Percentiles rank a stretch among this genome's conserved stretches.
Evolutionary conservation across 148 eudicot species (phyloP).

Genomic region (Nepenthes mirabilis): DNA sequence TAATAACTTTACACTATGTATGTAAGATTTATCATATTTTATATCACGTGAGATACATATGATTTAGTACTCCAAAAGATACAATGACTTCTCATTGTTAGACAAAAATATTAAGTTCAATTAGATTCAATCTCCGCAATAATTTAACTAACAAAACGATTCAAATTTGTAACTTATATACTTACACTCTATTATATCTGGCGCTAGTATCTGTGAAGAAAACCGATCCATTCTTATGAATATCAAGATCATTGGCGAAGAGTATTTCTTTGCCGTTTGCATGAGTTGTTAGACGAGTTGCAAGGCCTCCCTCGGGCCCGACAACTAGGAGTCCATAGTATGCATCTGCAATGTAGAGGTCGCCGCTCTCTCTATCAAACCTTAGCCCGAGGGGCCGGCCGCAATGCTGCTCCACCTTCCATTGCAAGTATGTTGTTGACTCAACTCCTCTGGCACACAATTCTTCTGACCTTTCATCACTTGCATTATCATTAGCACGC

Average conservation of each 20-base stretch:
- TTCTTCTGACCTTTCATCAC: slow-evolving; percentile 49
- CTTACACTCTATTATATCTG: slow-evolving; percentile 82
- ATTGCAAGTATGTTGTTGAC: slow-evolving; percentile 74
- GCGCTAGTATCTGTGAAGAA: slow-evolving; percentile 93
- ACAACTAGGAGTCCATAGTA: slow-evolving; percentile 72
- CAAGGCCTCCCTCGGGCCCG: slow-evolving; percentile 76
- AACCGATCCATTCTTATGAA: slow-evolving; percentile 80
- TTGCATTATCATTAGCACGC: too few relatives aligned
- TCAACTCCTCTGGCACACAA: slow-evolving; percentile 53
- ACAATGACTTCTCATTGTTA: too few relatives aligned
- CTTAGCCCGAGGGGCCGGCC: slow-evolving; percentile 87
- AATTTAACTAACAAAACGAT: background rate
- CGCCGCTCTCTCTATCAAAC: slow-evolving; percentile 44
- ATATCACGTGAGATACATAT: too few relatives aligned
- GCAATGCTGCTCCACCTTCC: slow-evolving; percentile 49
- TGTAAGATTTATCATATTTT: too few relatives aligned
- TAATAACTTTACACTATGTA: too few relatives aligned
- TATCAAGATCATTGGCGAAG: slow-evolving; percentile 88
- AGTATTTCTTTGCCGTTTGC: slow-evolving; percentile 56
- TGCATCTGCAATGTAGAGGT: slow-evolving; percentile 83
- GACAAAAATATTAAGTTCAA: too few relatives aligned
- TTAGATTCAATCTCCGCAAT: too few relatives aligned
- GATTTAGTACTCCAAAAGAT: too few relatives aligned
- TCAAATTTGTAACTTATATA: background rate
- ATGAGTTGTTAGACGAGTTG: slow-evolving; percentile 49